Percentiles rank a stretch among this genome's conserved stretches.
Conservation (phyloP, 2,329 filamentous ascomycete genomes). For the Xylariales sp. region DNA sequence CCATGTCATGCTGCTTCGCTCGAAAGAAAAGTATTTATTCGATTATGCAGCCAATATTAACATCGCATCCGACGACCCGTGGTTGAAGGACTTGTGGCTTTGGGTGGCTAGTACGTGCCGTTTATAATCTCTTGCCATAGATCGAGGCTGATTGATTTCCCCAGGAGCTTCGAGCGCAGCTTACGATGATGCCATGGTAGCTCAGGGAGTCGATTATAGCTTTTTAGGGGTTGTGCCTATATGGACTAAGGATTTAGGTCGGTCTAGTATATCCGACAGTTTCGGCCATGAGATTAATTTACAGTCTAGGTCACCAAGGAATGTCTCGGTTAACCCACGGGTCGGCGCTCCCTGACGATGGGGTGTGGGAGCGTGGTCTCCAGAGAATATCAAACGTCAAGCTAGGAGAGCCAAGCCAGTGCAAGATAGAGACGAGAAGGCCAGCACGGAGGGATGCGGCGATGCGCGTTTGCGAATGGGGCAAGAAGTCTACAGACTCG, state of each 20-base stretch:
- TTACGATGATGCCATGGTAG: slow-evolving; percentile 75
- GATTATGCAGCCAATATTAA: slow-evolving; percentile 73
- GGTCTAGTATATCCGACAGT: slow-evolving; percentile 43
- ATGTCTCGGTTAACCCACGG: slow-evolving; percentile 60
- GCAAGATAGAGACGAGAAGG: slow-evolving; percentile 71
- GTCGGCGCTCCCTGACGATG: slow-evolving; percentile 58
- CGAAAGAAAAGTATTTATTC: slow-evolving; percentile 72
- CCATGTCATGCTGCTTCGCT: slow-evolving; percentile 69
- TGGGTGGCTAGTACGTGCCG: slow-evolving; percentile 72
- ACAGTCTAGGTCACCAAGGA: slow-evolving; percentile 59
- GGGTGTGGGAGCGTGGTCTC: slow-evolving; percentile 71
- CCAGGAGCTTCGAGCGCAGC: slow-evolving; percentile 72
- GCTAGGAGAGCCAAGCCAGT: slow-evolving; percentile 70
- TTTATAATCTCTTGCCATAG: not conserved
- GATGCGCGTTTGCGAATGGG: slow-evolving; percentile 79
- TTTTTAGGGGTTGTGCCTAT: slow-evolving; percentile 80
- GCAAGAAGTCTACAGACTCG: slow-evolving; percentile 61
- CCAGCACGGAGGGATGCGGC: slow-evolving; percentile 80
- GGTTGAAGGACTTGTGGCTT: slow-evolving; percentile 83
- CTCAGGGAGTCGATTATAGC: slow-evolving; percentile 75
- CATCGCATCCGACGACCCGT: slow-evolving; percentile 77
- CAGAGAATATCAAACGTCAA: slow-evolving; percentile 73
- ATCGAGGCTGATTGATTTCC: slow-evolving; percentile 33
- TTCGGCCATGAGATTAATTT: slow-evolving; percentile 34
- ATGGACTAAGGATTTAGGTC: slow-evolving; percentile 77